A percentile compares a stretch with the other conserved stretches of the same genome.
phyloP scores from a whole-genome alignment of 352 stramenopile genomes.

The Phytophthora ramorum region DNA sequence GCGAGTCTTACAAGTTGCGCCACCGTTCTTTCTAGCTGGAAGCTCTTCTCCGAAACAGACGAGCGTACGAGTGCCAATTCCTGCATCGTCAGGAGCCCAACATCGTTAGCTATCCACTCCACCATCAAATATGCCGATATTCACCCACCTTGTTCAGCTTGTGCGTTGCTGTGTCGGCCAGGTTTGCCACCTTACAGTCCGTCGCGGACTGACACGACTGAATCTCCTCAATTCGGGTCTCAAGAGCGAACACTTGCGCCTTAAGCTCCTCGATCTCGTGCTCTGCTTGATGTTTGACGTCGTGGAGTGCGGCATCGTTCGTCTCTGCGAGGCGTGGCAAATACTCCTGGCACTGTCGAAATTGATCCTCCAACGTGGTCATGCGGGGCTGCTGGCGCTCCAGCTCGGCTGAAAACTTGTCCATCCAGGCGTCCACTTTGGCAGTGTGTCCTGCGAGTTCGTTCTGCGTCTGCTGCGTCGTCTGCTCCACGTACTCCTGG shows the following conservation, averaged over 20 bases:
- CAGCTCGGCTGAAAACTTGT: constrained; percentile 64
- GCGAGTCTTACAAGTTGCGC: constrained; percentile 44
- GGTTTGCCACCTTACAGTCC: constrained; percentile 47
- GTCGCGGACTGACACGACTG: constrained; percentile 34
- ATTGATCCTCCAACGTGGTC: constrained; percentile 45
- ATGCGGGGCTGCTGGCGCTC: constrained; percentile 45
- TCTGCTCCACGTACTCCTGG: constrained; percentile 78
- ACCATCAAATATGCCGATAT: background rate
- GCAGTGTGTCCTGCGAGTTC: constrained; percentile 46
- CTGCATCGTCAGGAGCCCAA: constrained; percentile 26
- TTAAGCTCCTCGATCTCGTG: constrained; percentile 63
- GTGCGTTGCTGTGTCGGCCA: constrained; percentile 49
- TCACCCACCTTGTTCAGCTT: constrained; percentile 53
- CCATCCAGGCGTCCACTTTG: constrained; percentile 67
- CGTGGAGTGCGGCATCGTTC: constrained; percentile 34
- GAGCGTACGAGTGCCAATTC: constrained; percentile 62
- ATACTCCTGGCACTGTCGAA: constrained; percentile 50
- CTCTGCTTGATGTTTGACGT: constrained; percentile 28
- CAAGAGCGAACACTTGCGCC: constrained; percentile 50
- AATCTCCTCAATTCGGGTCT: constrained; percentile 54
- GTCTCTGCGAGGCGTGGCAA: constrained; percentile 41
- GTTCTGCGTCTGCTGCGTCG: constrained; percentile 40
- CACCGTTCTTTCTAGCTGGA: constrained; percentile 54
- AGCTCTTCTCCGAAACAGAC: constrained; percentile 65
- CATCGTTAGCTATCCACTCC: background rate